Percentiles rank a stretch among this genome's conserved stretches.
Evolutionary conservation across 176 grass and related monocot genomes (phyloP).

Genomic region (Lolium perenne): DNA sequence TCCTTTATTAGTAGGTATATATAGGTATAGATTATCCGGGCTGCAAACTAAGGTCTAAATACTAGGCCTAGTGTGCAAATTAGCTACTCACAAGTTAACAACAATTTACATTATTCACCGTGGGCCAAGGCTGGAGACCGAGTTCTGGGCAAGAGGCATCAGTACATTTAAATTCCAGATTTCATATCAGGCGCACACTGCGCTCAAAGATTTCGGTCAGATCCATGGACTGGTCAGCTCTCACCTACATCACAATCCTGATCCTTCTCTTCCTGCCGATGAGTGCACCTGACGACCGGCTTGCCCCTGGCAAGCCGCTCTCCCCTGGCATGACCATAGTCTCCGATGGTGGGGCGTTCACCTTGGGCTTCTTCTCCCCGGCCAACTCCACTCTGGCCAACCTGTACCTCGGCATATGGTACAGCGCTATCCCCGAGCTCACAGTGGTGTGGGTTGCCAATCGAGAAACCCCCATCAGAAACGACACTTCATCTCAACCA

Average conservation of each 20-base stretch:
- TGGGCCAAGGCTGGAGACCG: not conserved
- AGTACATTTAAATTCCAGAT: not conserved
- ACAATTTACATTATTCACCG: not conserved
- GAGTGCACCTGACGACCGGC: not conserved
- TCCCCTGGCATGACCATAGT: not conserved
- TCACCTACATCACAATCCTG: not conserved
- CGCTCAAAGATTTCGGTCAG: not conserved
- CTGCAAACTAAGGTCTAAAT: not conserved
- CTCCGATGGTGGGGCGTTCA: not conserved
- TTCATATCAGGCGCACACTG: not conserved
- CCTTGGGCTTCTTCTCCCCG: slow-evolving; percentile 5
- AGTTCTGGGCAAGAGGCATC: not conserved
- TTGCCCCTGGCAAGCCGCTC: not conserved
- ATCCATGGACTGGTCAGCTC: not conserved
- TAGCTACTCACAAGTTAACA: not conserved
- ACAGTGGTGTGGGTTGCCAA: slow-evolving; percentile 3
- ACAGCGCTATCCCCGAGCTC: not conserved
- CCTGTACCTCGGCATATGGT: slow-evolving; percentile 16
- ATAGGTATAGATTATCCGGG: too few species aligned
- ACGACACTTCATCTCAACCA: not conserved
- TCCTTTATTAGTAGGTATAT: too few species aligned
- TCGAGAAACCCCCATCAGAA: not conserved
- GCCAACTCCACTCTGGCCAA: not conserved
- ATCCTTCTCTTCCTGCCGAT: not conserved
- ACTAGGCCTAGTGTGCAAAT: not conserved